Base-by-base conservation (phyloP, 148 eudicot species). In the Oxyria digyna region DNA sequence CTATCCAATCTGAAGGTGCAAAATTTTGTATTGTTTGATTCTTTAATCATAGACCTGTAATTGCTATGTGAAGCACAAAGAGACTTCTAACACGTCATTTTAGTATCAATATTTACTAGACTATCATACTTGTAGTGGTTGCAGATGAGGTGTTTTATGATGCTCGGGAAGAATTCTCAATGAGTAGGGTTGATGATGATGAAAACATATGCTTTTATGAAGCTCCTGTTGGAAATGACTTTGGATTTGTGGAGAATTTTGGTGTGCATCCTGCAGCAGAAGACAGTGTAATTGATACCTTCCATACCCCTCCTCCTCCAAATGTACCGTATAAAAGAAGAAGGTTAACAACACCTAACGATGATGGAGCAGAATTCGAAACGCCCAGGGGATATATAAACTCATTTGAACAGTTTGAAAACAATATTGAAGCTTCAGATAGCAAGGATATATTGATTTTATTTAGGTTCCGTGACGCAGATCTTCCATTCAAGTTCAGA, bases 301-400 rank as follows among this genome's bases (percentile, higher is more conserved):
- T 74, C 23, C 85, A 78, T 65, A 84, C 96, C 71, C 97, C 98
- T 32, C 89, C 96, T 68, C 85, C 91, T 67, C 81, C 73, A 26
- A 78, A 81, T 65, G 87, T 74, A 29, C 96, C 96, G 55, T 85
- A 83, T 64, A 94, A 90, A 80, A 85, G 97, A 79, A 87, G 99
- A 85, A 86, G 85, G 82, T 71, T 87, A 33, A 83, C 71, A 71
- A 78, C 73, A 67, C 76, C 85, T 23, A 66, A 74, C 23, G 76
- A 74, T 74, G 59, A 67, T 75, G 81, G 77, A 49, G 45, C 74
- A 50, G 74, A 80, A 68, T 41, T 70, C 52, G 89, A 79, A 67
- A 70, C 76, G 29, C 76, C 65, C 31, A 68, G 70, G 62, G 80
- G 77, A 63, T 66, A 42, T 78, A 50, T 68, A 70, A 81, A 79